Evolutionary conservation across 495 filamentous ascomycete species (phyloP).

Genomic region (Lophium mytilinum): DNA sequence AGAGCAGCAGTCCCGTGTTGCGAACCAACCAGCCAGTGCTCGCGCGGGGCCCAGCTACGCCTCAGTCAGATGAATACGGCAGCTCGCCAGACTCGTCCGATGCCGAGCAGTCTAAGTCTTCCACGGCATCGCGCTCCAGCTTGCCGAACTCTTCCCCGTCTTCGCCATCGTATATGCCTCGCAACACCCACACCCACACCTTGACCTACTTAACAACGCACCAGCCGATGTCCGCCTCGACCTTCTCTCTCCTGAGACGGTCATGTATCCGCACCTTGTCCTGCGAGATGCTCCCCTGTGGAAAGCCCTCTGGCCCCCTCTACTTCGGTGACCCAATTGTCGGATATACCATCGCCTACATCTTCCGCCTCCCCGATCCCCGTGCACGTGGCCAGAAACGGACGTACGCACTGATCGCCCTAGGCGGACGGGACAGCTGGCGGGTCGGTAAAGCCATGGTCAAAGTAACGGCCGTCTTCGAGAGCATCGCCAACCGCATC

Average conservation of each 20-base stretch:
- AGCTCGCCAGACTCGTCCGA: slow-evolving; percentile 27
- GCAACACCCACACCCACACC: slow-evolving; percentile 58
- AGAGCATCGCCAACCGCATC: slow-evolving; percentile 67
- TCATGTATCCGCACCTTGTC: slow-evolving; percentile 82
- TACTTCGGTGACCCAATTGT: slow-evolving; percentile 76
- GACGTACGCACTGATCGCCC: slow-evolving; percentile 81
- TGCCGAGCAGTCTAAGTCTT: slow-evolving; percentile 21
- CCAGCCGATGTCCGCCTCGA: slow-evolving; percentile 62
- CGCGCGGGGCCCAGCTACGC: slow-evolving; percentile 3
- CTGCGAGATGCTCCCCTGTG: slow-evolving; percentile 73
- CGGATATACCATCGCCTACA: slow-evolving; percentile 87
- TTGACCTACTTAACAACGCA: slow-evolving; percentile 81
- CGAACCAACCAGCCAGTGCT: slow-evolving; percentile 44
- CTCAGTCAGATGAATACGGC: slow-evolving; percentile 10
- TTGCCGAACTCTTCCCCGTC: slow-evolving; percentile 14
- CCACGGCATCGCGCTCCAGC: slow-evolving; percentile 5
- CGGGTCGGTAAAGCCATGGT: slow-evolving; percentile 68
- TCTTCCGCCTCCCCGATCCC: slow-evolving; percentile 82
- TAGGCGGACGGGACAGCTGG: slow-evolving; percentile 61
- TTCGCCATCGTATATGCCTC: slow-evolving; percentile 15
- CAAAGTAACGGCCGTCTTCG: slow-evolving; percentile 66
- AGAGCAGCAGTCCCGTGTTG: slow-evolving; percentile 50
- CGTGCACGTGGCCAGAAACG: slow-evolving; percentile 80
- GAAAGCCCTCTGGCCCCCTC: slow-evolving; percentile 66
- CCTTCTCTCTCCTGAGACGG: slow-evolving; percentile 78